A percentile compares a stretch with the other conserved stretches of the same genome.
Evolutionary conservation across 306 rosid species (phyloP).

Genomic region (Betula pendula): DNA sequence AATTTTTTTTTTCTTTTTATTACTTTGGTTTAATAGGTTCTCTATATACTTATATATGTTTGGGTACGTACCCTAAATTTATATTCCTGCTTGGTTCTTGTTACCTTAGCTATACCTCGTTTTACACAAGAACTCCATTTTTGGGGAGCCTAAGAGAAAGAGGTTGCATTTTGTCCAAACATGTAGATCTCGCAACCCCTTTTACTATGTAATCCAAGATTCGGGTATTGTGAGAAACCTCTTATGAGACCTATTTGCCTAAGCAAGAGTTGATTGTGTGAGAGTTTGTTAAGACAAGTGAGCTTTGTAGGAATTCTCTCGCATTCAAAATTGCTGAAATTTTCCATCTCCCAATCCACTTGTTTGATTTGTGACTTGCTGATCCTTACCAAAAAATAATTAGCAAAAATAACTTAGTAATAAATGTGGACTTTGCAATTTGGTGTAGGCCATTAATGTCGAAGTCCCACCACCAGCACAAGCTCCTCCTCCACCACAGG

Average conservation of each 20-base stretch:
- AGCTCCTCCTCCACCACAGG: slow-evolving; percentile 20
- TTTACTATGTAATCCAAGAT: no score
- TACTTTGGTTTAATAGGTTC: not conserved
- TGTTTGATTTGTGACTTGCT: not conserved
- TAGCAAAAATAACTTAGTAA: not conserved
- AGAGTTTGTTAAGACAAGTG: no score
- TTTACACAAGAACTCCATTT: not conserved
- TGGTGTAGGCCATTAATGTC: slow-evolving; percentile 39
- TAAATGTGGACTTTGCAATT: not conserved
- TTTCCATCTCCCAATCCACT: no score
- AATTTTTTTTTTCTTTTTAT: not conserved
- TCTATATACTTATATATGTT: not conserved
- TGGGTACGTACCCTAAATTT: not conserved
- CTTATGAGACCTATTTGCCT: no score
- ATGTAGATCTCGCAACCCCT: no score
- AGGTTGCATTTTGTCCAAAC: no score
- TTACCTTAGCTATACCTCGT: not conserved
- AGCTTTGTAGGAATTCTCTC: no score
- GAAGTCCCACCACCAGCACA: slow-evolving; percentile 17
- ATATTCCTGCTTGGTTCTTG: not conserved
- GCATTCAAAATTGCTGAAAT: no score
- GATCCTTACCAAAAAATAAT: not conserved
- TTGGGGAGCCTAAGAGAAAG: no score
- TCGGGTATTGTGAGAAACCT: no score
- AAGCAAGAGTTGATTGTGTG: no score